Evolutionary conservation across 2,329 filamentous ascomycete genomes (phyloP), one percentile per base, ranked within the genome.

Genomic region (Talaromyces sp.): DNA sequence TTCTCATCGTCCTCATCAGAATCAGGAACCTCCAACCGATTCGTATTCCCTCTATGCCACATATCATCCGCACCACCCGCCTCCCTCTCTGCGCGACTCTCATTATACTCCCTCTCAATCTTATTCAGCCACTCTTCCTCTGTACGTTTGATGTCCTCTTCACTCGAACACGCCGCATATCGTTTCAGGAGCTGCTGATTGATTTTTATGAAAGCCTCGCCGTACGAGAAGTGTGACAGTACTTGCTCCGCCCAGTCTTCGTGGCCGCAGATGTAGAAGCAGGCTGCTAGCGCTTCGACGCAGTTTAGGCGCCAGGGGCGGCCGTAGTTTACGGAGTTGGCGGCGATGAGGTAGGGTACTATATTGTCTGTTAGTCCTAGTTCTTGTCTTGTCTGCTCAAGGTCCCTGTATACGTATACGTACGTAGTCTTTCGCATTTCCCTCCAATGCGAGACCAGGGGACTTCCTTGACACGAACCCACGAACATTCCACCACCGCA

Each of bases 321-420:
- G 67, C 95, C 95, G 79, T 99, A 99, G 80, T 99, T 99, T 74
- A 97, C 95, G 1, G 91, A 90, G 77, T 99, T 99, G 58, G 95
- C 95, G 5, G 95, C 95, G 59, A 99, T 93, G 7, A 99, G 88
- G 77, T 99, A 99, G 0, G 95, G 95, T 65, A 99, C 81, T 36
- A 43, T 54, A 2, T 15, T 10, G 25, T 10, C 5, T 11, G 25
- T 54, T 34, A 54, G 43, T 25, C 43, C 19, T 47, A 25, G 43
- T n/a, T 19, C 19, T 25, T 47, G 43, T 22, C 19, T 25, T 13
- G 8, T 11, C 5, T 53, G 43, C 8, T 45, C 2, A n/a, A n/a
- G n/a, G 43, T 10, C 10, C 11, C 4, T 22, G 34, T 13, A n/a
- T n/a, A n/a, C n/a, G n/a, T 45, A 15, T 19, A 51, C 79, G 62